Base-by-base conservation (phyloP, 1,284 basidiomycete genomes). In the Sutorius eximius region DNA sequence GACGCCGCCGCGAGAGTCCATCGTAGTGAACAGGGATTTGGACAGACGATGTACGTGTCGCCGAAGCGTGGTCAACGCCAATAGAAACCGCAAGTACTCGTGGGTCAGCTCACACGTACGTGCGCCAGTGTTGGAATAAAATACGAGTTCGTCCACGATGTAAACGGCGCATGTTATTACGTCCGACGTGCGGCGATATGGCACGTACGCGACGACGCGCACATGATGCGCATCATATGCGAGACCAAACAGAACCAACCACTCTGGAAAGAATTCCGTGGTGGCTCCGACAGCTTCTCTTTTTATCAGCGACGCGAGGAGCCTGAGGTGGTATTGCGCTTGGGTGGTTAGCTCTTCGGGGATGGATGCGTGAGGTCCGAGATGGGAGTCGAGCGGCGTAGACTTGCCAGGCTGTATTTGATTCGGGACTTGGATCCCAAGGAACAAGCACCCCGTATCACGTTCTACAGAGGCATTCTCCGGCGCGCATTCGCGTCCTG, bases 191-290 rank as follows among this genome's bases (percentile, higher is more conserved):
- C 24, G 42, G 49, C 45, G 53, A 46, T 16, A 45, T 16, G 65
- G 68, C 37, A 67, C 30, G 32, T 54, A 64, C 3, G 63, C 68
- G 38, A 68, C 13, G 41, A 71, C 53, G 18, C 53, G 57, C 20
- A 66, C 29, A 24, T 37, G 57, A 49, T 50, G 55, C 0, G 37
- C n/a, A 29, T 64, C 63, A 16, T 58, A 69, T 20, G 56, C 5
- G 45, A 69, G 60, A 18, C 65, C 63, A 36, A 69, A 68, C 9
- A 68, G 44, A 1, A 70, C 46, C 29, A 67, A 36, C 68, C 65
- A 68, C 41, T 71, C 67, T n/a, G 65, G 65, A 49, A 67, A 58
- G 36, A 49, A 16, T 46, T 33, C 20, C 2, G 45, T 15, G 40
- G 34, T 37, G 13, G 40, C 5, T 22, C n/a, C 40, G 20, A 29